Evolutionary conservation across 805 yeast species (phyloP).

Genomic region (Danielia oregonensis): DNA sequence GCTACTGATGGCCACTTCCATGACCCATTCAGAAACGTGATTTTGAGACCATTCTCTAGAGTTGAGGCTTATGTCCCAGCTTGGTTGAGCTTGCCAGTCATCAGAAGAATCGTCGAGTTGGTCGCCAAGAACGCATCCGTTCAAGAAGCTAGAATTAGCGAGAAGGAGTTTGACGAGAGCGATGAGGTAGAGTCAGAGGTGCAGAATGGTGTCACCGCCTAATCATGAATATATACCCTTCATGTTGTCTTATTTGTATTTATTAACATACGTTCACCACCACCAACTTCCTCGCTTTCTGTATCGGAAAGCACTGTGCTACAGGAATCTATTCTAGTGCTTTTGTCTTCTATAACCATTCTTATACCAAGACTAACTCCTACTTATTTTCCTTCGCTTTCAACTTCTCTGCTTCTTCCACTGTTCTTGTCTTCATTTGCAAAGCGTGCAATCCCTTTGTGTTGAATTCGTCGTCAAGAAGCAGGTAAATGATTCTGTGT

Average conservation of each 20-base stretch:
- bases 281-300: constrained; percentile 4
- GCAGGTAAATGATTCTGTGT: constrained; percentile 69
- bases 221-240: constrained; percentile 1
- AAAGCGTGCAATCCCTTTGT: constrained; percentile 80
- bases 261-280: no score
- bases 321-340: no score
- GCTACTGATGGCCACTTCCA: constrained; percentile 72
- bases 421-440: constrained; percentile 79
- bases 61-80: constrained; percentile 93
- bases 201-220: not conserved
- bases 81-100: constrained; percentile 83
- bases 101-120: constrained; percentile 84
- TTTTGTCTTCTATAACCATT: no score
- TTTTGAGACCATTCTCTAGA: constrained; percentile 71
- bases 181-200: not conserved
- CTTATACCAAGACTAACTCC: no score
- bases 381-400: no score
- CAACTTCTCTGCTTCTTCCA: constrained; percentile 38
- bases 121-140: constrained; percentile 79
- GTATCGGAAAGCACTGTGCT: no score
- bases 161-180: not conserved
- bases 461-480: constrained; percentile 70
- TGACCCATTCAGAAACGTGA: constrained; percentile 77
- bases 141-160: constrained; percentile 42
- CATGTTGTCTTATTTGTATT: no score